Conservation (phyloP, 306 rosid genomes). For the Inga leiocalycina region DNA sequence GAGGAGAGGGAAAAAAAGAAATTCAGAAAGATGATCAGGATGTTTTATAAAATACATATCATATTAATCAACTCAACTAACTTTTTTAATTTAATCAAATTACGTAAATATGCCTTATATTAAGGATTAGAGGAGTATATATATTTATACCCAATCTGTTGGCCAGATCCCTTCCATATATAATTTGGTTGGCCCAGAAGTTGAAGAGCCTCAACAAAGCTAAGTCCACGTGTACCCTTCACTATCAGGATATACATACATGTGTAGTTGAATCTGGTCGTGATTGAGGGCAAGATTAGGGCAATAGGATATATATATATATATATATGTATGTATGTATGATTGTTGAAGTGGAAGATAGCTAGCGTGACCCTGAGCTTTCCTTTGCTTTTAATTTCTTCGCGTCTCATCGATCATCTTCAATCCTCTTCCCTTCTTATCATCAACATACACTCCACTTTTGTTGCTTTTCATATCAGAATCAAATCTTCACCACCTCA, state of each 20-base stretch:
- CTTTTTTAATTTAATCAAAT: neutral
- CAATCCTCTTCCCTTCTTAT: neutral
- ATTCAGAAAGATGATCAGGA: too few relatives aligned
- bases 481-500: neutral
- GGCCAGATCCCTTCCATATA: neutral
- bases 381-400: neutral
- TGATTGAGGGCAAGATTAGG: neutral
- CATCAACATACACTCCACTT: too few relatives aligned
- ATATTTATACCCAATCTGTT: neutral
- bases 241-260: neutral
- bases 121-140: too few relatives aligned
- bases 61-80: too few relatives aligned
- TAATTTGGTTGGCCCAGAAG: neutral
- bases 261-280: neutral
- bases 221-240: neutral
- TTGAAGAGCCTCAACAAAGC: neutral
- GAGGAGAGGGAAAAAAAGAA: too few relatives aligned
- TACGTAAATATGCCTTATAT: too few relatives aligned
- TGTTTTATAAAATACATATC: too few relatives aligned
- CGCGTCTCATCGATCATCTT: neutral
- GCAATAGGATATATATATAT: neutral
- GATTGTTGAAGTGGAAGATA: neutral
- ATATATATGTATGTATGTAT: neutral
- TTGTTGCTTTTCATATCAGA: neutral
- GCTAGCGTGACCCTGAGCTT: neutral